A percentile compares a stretch with the other conserved stretches of the same genome.
These are phyloP conservation scores for Pleodorina starrii DNA, from an alignment of 139 green algal species.

Conservation along the genomic window DNA sequence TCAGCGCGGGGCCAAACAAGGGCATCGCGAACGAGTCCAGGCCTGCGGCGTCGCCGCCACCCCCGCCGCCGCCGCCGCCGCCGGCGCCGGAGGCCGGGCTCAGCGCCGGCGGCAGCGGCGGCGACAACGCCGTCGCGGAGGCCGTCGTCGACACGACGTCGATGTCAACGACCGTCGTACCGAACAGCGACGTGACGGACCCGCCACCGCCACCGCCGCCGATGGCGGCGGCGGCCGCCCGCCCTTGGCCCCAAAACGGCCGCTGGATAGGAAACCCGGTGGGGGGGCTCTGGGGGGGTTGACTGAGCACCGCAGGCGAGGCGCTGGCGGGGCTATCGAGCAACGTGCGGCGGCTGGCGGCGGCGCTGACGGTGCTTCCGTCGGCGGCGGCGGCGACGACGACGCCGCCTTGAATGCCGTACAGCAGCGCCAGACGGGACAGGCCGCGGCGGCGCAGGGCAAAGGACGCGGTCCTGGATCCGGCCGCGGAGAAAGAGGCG, in stretches of 20 bases:
- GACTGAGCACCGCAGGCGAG: background rate
- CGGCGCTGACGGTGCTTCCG: background rate
- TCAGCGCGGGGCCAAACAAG: background rate
- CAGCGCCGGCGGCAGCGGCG: background rate
- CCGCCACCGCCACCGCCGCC: background rate
- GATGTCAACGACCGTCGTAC: background rate
- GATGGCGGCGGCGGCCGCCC: background rate
- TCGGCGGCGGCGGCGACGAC: background rate
- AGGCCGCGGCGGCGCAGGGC: background rate
- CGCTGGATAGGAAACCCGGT: background rate
- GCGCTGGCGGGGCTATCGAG: background rate
- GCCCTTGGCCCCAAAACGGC: background rate
- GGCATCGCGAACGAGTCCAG: background rate
- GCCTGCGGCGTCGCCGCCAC: background rate
- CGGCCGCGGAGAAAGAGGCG: background rate
- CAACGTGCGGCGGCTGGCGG: background rate
- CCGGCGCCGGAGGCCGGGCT: background rate
- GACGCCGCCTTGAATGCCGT: background rate
- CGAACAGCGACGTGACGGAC: background rate
- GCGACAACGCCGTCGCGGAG: no score
- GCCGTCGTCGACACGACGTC: background rate
- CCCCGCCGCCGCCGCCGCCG: background rate
- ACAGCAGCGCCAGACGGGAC: background rate
- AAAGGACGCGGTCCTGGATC: background rate
- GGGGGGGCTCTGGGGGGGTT: background rate